Evolutionary conservation across 1,284 basidiomycete species (phyloP), one percentile per base, ranked within the genome.

Genomic region (Cryptococcus sp.): DNA sequence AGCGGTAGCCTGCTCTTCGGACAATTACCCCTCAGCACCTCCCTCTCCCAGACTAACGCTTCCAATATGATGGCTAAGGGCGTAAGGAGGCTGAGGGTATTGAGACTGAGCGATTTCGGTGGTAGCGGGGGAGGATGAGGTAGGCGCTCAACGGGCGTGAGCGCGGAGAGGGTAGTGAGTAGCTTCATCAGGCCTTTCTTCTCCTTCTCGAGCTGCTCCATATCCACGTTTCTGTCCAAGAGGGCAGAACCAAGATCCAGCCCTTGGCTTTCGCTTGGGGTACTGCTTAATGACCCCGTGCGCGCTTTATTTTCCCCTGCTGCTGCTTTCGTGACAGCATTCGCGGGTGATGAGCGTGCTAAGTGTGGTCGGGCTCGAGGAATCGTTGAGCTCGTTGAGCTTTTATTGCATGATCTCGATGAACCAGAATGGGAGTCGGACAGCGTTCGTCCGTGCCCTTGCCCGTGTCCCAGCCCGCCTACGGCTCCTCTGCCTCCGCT

Each of bases 11-110:
- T n/a, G 15, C 11, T 30, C 7, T 39, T 40, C 16, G 35, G 30
- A 38, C 52, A 30, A 30, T 35, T 38, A 8, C 46, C 45, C 47
- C 57, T 54, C 3, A 72, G 51, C 15, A 68, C 38, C 8, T 52
- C 22, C 7, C 71, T 55, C 45, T 73, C 71, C 16, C 41, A 52
- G 2, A 73, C 71, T 16, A 73, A 49, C 1, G 65, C 64, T 59
- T 73, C 71, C 16, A 73, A 59, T 20, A 70, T 60, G 53, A 71
- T 61, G 1, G 71, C 58, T 16, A 70, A 45, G 5, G 67, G 68
- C 3, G 60, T 58, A 13, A 73, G 55, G 17, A 73, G 55, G n/a
- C 52, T 53, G 5, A 61, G 25, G 7, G 70, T 66, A 35, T 66
- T 38, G 10, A 72, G 54, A 5, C 55, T 50, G 5, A 52, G 50